Conservation (phyloP, 805 yeast genomes). For the Kodamaea restingae region DNA sequence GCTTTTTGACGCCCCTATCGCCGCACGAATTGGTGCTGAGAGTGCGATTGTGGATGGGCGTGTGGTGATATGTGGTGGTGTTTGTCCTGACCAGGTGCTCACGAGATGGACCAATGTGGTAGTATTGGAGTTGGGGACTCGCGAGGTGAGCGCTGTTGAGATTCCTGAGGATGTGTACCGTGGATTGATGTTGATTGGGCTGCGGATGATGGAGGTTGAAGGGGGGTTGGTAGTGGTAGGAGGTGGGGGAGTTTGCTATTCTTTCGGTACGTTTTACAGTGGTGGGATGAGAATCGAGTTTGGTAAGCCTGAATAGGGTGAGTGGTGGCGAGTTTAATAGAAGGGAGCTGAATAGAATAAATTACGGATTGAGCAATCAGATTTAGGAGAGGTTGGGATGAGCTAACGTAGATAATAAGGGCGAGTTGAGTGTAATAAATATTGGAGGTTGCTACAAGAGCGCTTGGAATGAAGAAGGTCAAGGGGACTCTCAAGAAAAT, state of each 20-base stretch:
- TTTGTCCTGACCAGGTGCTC: constrained; percentile 35
- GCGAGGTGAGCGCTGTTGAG: constrained; percentile 17
- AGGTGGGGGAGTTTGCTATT: constrained; percentile 82
- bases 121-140: constrained; percentile 20
- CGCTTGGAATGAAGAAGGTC: too few species aligned
- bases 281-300: constrained; percentile 5
- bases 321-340: too few species aligned
- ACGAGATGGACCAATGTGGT: constrained; percentile 30
- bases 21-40: constrained; percentile 50
- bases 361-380: too few species aligned
- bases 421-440: too few species aligned
- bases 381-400: too few species aligned
- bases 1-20: constrained; percentile 20
- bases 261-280: constrained; percentile 57
- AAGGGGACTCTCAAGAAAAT: too few species aligned
- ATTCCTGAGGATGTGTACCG: constrained; percentile 38
- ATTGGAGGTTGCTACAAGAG: too few species aligned
- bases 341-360: too few species aligned
- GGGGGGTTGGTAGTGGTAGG: constrained; percentile 33
- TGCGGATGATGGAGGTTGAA: constrained; percentile 31
- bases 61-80: constrained; percentile 56
- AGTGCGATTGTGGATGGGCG: constrained; percentile 25
- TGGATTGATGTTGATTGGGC: constrained; percentile 51
- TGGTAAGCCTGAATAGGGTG: too few species aligned
- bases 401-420: too few species aligned